A percentile compares a stretch with the other conserved stretches of the same genome.
These are phyloP conservation scores for Lactuca sativa DNA, from an alignment of 129 eudicot genomes.

Conservation along the genomic window DNA sequence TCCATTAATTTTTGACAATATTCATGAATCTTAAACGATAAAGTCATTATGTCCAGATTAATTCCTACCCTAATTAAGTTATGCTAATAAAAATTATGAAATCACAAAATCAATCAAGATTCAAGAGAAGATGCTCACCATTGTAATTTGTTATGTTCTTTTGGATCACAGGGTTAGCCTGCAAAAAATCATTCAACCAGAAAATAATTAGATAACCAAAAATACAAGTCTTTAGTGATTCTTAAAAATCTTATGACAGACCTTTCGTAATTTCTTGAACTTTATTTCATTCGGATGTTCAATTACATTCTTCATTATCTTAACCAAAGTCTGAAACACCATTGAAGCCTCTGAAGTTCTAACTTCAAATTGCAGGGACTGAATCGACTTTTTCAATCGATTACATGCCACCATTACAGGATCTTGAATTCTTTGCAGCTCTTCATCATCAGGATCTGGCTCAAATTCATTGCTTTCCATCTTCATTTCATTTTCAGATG, in stretches of 20 bases:
- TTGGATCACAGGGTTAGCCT: constrained; percentile 81
- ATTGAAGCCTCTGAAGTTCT: constrained; percentile 42
- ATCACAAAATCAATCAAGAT: no score
- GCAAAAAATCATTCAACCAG: constrained; percentile 34
- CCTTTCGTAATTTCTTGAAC: constrained; percentile 85
- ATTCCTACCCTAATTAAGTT: background rate
- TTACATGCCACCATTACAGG: constrained; percentile 58
- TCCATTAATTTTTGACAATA: no score
- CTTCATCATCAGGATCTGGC: constrained; percentile 62
- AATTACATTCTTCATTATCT: constrained; percentile 75
- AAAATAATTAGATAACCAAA: background rate
- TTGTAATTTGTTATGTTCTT: constrained; percentile 62
- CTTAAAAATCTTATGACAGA: constrained; percentile 15
- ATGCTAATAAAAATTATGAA: background rate
- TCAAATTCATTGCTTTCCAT: constrained; percentile 39
- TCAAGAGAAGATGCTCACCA: constrained; percentile 43
- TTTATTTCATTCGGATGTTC: constrained; percentile 79
- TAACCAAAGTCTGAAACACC: constrained; percentile 70
- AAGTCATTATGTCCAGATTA: background rate
- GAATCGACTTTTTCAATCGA: constrained; percentile 62
- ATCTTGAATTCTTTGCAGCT: constrained; percentile 76
- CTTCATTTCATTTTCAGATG: constrained; percentile 15
- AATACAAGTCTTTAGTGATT: background rate
- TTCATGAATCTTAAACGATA: background rate
- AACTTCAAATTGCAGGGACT: constrained; percentile 63